Conservation (phyloP, 2,329 filamentous ascomycete species). For the Nemania diffusa region DNA sequence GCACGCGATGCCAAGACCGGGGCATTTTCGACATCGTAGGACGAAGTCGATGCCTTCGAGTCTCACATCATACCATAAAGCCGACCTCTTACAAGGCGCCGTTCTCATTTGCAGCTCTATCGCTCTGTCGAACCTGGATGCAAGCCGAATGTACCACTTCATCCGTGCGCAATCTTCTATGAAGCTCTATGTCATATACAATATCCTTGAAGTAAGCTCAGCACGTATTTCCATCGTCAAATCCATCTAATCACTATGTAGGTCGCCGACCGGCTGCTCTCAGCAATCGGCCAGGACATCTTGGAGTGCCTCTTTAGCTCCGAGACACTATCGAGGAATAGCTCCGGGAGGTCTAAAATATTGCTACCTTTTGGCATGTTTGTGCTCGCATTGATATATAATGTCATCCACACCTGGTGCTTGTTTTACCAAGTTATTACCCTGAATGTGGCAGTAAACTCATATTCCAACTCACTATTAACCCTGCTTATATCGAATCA, state of each 20-base stretch:
- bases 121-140: slow-evolving; percentile 89
- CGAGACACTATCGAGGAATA: slow-evolving; percentile 88
- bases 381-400: slow-evolving; percentile 84
- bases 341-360: slow-evolving; percentile 90
- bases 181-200: slow-evolving; percentile 99
- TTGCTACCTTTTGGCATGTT: slow-evolving; percentile 93
- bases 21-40: slow-evolving; percentile 71
- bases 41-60: slow-evolving; percentile 87
- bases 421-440: slow-evolving; percentile 98
- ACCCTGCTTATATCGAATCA: slow-evolving; percentile 96
- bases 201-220: slow-evolving; percentile 79
- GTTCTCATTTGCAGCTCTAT: slow-evolving; percentile 88
- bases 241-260: slow-evolving; percentile 34
- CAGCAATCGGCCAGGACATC: slow-evolving; percentile 93
- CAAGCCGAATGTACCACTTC: slow-evolving; percentile 97
- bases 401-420: slow-evolving; percentile 84
- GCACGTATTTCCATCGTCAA: neutral
- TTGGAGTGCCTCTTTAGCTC: slow-evolving; percentile 94
- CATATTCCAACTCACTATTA: slow-evolving; percentile 94
- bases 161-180: slow-evolving; percentile 96
- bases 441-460: slow-evolving; percentile 97
- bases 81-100: slow-evolving; percentile 89
- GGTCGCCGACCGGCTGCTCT: slow-evolving; percentile 88
- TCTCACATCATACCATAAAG: slow-evolving; percentile 89
- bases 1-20: slow-evolving; percentile 48